Evolutionary conservation across 1,284 basidiomycete genomes (phyloP).

Genomic region (Athelia sp.): DNA sequence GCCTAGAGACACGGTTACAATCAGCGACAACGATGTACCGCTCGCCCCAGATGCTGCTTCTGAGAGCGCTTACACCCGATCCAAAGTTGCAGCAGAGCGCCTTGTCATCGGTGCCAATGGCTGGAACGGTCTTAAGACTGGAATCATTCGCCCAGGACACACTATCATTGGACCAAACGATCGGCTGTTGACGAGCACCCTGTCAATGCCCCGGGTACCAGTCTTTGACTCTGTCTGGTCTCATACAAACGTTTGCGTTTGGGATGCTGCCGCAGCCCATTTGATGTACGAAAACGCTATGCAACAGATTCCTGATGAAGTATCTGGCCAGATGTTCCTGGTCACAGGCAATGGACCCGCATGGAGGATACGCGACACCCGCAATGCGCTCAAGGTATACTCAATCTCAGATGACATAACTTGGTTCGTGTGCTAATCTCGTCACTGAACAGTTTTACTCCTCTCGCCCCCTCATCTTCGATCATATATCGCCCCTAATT

Average conservation of each 20-base stretch:
- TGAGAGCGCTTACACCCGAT: constrained; percentile 22
- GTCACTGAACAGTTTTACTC: constrained; percentile 20
- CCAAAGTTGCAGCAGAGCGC: constrained; percentile 26
- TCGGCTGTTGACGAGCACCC: constrained; percentile 23
- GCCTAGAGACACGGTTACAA: constrained; percentile 5
- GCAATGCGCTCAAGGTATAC: constrained; percentile 25
- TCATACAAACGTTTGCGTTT: constrained; percentile 26
- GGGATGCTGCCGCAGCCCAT: constrained; percentile 30
- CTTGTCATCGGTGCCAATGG: constrained; percentile 23
- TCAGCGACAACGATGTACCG: constrained; percentile 21
- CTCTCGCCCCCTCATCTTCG: constrained; percentile 17
- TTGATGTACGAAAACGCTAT: constrained; percentile 25
- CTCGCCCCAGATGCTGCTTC: constrained; percentile 11
- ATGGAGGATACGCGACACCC: constrained; percentile 23
- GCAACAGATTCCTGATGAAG: constrained; percentile 15
- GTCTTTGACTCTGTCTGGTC: constrained; percentile 25
- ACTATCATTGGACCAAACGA: constrained; percentile 30
- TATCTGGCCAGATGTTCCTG: constrained; percentile 26
- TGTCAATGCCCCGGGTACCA: constrained; percentile 22
- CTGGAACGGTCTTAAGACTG: constrained; percentile 18
- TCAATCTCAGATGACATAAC: not conserved
- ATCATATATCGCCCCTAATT: constrained; percentile 22
- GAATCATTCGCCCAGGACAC: constrained; percentile 26
- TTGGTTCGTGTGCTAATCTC: not conserved
- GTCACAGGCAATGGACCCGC: constrained; percentile 25